Percentiles rank a stretch among this genome's conserved stretches.
Conservation (phyloP, 768 basidiomycete genomes). For the Lactarius deliciosus region DNA sequence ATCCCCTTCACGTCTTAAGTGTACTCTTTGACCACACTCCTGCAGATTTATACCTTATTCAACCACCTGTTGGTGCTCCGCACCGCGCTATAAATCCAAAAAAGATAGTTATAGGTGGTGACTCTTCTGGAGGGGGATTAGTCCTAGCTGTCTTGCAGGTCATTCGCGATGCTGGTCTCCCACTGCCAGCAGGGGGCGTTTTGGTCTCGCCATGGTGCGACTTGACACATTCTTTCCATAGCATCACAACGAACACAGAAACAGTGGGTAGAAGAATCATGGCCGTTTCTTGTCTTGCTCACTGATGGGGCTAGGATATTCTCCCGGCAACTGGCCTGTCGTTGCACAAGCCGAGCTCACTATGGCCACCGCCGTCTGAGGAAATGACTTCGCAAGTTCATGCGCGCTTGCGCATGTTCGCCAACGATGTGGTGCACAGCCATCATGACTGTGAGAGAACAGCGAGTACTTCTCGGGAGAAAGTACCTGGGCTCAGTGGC, state of each 20-base stretch:
- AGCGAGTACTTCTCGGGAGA: not conserved
- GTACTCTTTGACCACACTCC: not conserved
- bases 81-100: conserved; percentile 79
- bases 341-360: conserved; percentile 71
- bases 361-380: conserved; percentile 77
- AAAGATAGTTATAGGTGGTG: conserved; percentile 83
- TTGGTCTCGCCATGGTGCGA: conserved; percentile 92
- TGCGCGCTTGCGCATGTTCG: conserved; percentile 56
- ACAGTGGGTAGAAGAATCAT: conserved; percentile 50
- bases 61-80: conserved; percentile 74
- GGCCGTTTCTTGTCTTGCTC: not conserved
- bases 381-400: conserved; percentile 59
- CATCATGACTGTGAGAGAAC: conserved; percentile 25
- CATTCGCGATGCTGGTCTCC: conserved; percentile 79
- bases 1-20: not conserved
- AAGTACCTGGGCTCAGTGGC: not conserved
- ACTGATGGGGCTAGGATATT: conserved; percentile 55
- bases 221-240: conserved; percentile 91
- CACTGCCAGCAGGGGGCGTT: conserved; percentile 81
- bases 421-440: conserved; percentile 52
- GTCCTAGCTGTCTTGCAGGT: conserved; percentile 80
- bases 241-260: conserved; percentile 75
- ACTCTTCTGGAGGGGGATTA: conserved; percentile 91
- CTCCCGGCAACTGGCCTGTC: conserved; percentile 72
- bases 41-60: conserved; percentile 86